Evolutionary conservation across 208 protist genomes (phyloP).

Genomic region (Wallacemonas collosoma): DNA sequence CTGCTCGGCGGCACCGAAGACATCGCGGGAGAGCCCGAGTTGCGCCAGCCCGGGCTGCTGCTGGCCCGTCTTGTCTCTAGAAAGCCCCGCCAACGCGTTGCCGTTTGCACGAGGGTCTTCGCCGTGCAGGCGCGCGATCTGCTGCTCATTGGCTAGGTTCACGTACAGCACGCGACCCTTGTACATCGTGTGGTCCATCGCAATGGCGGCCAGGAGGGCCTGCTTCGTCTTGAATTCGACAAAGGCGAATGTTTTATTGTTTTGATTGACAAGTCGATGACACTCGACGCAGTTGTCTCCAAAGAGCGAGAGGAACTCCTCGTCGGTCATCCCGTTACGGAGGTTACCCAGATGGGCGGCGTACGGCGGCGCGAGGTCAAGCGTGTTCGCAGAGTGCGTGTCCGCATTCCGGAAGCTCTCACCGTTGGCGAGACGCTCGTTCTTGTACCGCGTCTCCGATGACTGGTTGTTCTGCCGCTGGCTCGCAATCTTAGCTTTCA

Average conservation of each 20-base stretch:
- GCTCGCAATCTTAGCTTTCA: slow-evolving; percentile 63
- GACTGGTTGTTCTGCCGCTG: slow-evolving; percentile 22
- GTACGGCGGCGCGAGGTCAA: slow-evolving; percentile 70
- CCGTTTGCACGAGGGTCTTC: slow-evolving; percentile 29
- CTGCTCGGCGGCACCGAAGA: slow-evolving; percentile 66
- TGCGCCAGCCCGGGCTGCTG: slow-evolving; percentile 42
- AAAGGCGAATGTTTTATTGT: slow-evolving; percentile 84
- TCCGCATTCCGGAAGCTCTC: slow-evolving; percentile 69
- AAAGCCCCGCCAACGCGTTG: slow-evolving; percentile 29
- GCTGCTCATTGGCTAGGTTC: slow-evolving; percentile 77
- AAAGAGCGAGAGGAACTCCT: slow-evolving; percentile 74
- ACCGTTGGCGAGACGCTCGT: slow-evolving; percentile 52
- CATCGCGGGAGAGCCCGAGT: slow-evolving; percentile 62
- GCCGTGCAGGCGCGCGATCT: slow-evolving; percentile 71
- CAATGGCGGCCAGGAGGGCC: slow-evolving; percentile 67
- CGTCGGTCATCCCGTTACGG: slow-evolving; percentile 77
- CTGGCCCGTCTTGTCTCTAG: slow-evolving; percentile 56
- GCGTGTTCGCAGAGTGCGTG: slow-evolving; percentile 23
- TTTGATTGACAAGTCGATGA: slow-evolving; percentile 73
- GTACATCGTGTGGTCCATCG: slow-evolving; percentile 60
- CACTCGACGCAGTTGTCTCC: slow-evolving; percentile 54
- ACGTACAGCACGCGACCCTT: slow-evolving; percentile 78
- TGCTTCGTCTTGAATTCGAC: slow-evolving; percentile 79
- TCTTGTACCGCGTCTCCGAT: slow-evolving; percentile 54
- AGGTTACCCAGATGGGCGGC: slow-evolving; percentile 88